Conservation (phyloP, 2,329 filamentous ascomycete species). For the Zymoseptoria pseudotritici region DNA sequence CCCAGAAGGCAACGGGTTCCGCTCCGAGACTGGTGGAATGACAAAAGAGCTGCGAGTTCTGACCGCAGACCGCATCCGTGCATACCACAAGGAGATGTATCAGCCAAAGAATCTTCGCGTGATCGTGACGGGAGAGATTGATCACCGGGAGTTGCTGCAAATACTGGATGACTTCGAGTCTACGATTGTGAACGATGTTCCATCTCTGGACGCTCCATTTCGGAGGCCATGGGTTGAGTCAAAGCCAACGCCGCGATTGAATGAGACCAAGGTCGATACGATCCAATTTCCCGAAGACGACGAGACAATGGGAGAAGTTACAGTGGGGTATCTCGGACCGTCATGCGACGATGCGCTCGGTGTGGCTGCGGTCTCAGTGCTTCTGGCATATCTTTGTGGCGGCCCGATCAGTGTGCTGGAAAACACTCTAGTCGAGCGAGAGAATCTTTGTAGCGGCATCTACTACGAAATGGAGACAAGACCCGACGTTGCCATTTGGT, state of each 20-base stretch:
- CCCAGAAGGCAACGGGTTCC: slow-evolving; percentile 81
- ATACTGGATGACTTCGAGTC: slow-evolving; percentile 85
- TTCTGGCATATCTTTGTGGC: slow-evolving; percentile 81
- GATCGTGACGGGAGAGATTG: slow-evolving; percentile 83
- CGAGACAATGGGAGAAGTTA: slow-evolving; percentile 82
- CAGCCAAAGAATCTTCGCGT: slow-evolving; percentile 92
- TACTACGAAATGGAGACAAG: slow-evolving; percentile 71
- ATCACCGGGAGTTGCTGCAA: slow-evolving; percentile 70
- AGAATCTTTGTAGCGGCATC: slow-evolving; percentile 82
- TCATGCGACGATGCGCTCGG: slow-evolving; percentile 56
- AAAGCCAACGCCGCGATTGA: slow-evolving; percentile 63
- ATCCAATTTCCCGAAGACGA: slow-evolving; percentile 96
- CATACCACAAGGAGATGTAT: slow-evolving; percentile 95
- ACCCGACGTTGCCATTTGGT: slow-evolving; percentile 75
- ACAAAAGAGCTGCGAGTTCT: slow-evolving; percentile 82
- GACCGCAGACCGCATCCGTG: slow-evolving; percentile 82
- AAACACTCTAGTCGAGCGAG: slow-evolving; percentile 85
- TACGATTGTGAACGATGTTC: slow-evolving; percentile 75
- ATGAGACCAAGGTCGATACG: slow-evolving; percentile 64
- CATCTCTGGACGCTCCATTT: slow-evolving; percentile 66
- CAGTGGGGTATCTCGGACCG: slow-evolving; percentile 81
- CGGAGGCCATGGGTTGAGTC: slow-evolving; percentile 88
- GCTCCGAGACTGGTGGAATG: slow-evolving; percentile 97
- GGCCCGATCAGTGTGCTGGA: slow-evolving; percentile 90
- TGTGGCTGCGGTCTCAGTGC: slow-evolving; percentile 66